Evolutionary conservation across 1,284 basidiomycete genomes (phyloP), one percentile per base, ranked within the genome.

Genomic region (Microbotryum intermedium): DNA sequence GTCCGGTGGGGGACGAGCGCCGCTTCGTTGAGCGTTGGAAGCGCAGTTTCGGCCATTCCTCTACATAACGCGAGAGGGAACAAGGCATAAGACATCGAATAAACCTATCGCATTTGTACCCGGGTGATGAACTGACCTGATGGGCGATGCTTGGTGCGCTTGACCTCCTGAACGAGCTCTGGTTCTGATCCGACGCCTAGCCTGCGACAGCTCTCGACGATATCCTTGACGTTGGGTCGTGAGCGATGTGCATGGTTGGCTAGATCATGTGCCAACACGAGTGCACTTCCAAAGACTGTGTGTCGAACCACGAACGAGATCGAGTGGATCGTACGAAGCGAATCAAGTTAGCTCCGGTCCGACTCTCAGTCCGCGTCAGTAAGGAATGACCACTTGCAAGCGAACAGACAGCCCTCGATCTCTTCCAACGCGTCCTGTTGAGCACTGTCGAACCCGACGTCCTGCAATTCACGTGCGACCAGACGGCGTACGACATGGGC

Each of bases 271-370:
- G 64, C 51, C 16, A 49, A 45, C 4, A 16, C 11, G 9, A 62
- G 3, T 13, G 62, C 47, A 42, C 39, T 48, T 4, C 44, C 64
- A 45, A 65, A 58, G 50, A 65, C 64, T 65, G 52, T 5, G 7
- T 7, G 43, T 21, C 1, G 34, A 23, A 23, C 9, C n/a, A n/a
- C 21, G 21, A 39, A 20, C 4, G 34, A 51, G 29, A 4, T 4
- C 23, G 34, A 18, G 2, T 3, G 34, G 9, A 29, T 44, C 18
- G 43, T 28, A 5, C 34, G 21, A n/a, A 16, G 2, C 4, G 6
- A 2, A 42, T 16, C 3, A 30, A 25, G 16, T 21, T 39, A 20
- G 23, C 34, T 21, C 7, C 0, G 3, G 8, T 11, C 21, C 20
- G 2, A 25, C 13, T 16, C 10, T 23, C 34, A 21, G 13, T 13